A percentile compares a stretch with the other conserved stretches of the same genome.
These are phyloP conservation scores for Fagopyrum homotropicum DNA, from an alignment of 148 eudicot species.

Conservation along the genomic window DNA sequence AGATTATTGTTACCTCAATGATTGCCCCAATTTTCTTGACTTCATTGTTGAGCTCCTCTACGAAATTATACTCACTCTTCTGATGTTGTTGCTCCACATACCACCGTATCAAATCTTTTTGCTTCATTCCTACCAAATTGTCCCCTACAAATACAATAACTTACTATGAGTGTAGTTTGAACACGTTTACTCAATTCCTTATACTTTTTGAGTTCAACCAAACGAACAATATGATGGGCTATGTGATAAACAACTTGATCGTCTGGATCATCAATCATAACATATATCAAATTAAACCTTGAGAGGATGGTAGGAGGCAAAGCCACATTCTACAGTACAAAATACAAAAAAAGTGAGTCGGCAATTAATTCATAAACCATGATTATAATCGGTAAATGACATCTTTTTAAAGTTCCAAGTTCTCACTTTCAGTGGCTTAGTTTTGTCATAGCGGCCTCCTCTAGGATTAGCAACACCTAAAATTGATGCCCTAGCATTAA, in stretches of 20 bases:
- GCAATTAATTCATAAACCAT: not conserved
- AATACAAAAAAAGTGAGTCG: not conserved
- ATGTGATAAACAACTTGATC: constrained; percentile 91
- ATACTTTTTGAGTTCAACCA: too few species aligned
- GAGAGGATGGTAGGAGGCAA: constrained; percentile 98
- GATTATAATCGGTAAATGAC: not conserved
- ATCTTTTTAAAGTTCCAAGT: not conserved
- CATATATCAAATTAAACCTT: constrained; percentile 94
- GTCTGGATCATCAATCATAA: constrained; percentile 98
- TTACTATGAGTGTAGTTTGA: too few species aligned
- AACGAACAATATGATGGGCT: constrained; percentile 91
- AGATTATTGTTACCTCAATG: constrained; percentile 78
- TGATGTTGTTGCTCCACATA: constrained; percentile 71
- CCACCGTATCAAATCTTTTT: constrained; percentile 88
- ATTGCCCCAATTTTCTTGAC: constrained; percentile 67
- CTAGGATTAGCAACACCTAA: constrained; percentile 98
- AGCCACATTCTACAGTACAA: constrained; percentile 89
- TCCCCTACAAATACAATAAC: constrained; percentile 37
- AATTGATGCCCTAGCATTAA: constrained; percentile 93
- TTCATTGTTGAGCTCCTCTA: constrained; percentile 65
- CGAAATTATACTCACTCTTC: constrained; percentile 56
- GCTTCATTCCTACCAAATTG: constrained; percentile 77
- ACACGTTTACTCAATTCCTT: too few species aligned
- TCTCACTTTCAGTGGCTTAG: constrained; percentile 82
- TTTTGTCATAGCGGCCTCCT: constrained; percentile 96